Evolutionary conservation across 1,284 basidiomycete species (phyloP), one percentile per base, ranked within the genome.

Genomic region (Cutaneotrichosporon daszewskae): DNA sequence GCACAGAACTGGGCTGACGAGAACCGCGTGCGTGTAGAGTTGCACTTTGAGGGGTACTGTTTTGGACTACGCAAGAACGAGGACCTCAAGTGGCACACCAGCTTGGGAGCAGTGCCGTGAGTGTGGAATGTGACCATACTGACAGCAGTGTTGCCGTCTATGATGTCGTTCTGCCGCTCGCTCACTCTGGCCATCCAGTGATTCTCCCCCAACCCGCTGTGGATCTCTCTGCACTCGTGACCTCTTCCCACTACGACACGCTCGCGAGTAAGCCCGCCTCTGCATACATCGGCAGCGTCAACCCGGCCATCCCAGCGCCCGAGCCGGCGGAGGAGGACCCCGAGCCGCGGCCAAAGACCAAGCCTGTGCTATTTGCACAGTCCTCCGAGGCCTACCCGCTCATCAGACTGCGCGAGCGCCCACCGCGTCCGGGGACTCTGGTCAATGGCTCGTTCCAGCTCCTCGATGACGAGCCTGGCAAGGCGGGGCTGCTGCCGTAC

Each of bases 161-260:
- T 50, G 69, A 72, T 22, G 58, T 72, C 10, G 59, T 72, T 7
- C 54, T 64, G 3, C 67, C 69, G 1, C 43, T 62, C 2, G 51
- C 60, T 2, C 42, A 55, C 7, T 54, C 59, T 1, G 55, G 61
- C 16, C 62, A 64, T 39, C 68, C 69, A 4, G 66, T 72, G 8
- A 60, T 72, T n/a, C 60, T 72, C 1, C 69, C 69, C 16, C 69
- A 72, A 51, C 68, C 69, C 19, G 60, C 58, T 3, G 58, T 64
- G 9, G 59, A 69, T 32, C 48, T 68, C 4, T 55, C 60, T 2
- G 57, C 60, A 0, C 47, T 70, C 4, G 43, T 43, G 17, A 20
- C 40, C 24, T 36, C 32, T 17, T 19, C 17, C 26, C 32, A 35
- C 17, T 39, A 41, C 25, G 26, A 42, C 43, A 51, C 14, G 40